A percentile compares a stretch with the other conserved stretches of the same genome.
Conservation (phyloP, 1,139 yeast genomes). For the Groenewaldozyma auringiensis region DNA sequence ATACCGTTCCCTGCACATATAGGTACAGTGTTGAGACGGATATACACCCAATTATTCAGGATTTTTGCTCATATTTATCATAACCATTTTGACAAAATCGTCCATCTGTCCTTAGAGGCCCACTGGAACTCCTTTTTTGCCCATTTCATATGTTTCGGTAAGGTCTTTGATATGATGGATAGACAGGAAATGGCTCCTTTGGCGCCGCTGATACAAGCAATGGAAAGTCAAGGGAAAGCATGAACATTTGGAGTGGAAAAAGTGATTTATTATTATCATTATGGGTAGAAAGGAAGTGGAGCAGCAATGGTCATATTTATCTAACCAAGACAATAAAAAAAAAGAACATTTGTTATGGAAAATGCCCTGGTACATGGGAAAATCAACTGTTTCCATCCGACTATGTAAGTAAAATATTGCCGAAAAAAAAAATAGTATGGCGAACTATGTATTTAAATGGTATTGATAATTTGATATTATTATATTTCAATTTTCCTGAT, state of each 20-base stretch:
- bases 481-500: no score
- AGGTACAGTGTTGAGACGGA: constrained; percentile 73
- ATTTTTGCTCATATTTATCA: constrained; percentile 95
- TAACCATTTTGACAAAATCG: constrained; percentile 86
- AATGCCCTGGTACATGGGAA: not conserved
- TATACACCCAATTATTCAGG: constrained; percentile 85
- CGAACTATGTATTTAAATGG: no score
- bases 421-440: no score
- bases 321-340: not conserved
- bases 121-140: constrained; percentile 98
- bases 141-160: constrained; percentile 82
- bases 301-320: not conserved
- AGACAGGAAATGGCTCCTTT: constrained; percentile 73
- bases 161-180: constrained; percentile 77
- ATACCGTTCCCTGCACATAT: constrained; percentile 89
- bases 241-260: no score
- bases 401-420: not conserved
- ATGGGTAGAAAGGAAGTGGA: not conserved
- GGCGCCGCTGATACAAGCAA: constrained; percentile 61
- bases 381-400: not conserved
- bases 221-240: constrained; percentile 85
- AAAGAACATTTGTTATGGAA: not conserved
- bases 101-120: constrained; percentile 87
- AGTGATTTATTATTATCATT: not conserved
- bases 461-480: no score